Evolutionary conservation across 2,329 filamentous ascomycete genomes (phyloP).

Genomic region (Zalaria obscura): DNA sequence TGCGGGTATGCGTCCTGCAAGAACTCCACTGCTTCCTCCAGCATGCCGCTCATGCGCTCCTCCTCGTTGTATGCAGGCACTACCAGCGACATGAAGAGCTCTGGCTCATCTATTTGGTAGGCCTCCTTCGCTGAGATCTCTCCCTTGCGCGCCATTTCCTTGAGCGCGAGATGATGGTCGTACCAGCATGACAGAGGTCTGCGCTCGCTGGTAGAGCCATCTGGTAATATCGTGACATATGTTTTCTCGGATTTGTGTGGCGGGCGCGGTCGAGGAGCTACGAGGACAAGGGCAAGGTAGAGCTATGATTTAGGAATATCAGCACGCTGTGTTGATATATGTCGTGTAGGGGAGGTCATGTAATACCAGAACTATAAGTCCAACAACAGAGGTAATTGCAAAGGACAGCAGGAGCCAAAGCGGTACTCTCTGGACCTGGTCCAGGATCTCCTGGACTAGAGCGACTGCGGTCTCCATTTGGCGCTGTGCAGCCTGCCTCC

Average conservation of each 20-base stretch:
- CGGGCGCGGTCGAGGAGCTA: conserved; percentile 63
- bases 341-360: not conserved
- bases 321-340: not conserved
- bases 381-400: conserved; percentile 11
- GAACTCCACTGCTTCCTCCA: conserved; percentile 82
- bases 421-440: conserved; percentile 11
- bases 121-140: conserved; percentile 25
- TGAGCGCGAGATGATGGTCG: conserved; percentile 54
- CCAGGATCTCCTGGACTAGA: conserved; percentile 6
- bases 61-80: conserved; percentile 95
- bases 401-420: conserved; percentile 11
- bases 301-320: conserved; percentile 3
- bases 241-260: conserved; percentile 68
- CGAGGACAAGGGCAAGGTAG: conserved; percentile 44
- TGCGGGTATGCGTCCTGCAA: conserved; percentile 56
- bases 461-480: not conserved
- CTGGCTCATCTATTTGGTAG: conserved; percentile 54
- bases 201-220: conserved; percentile 41
- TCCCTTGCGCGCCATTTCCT: conserved; percentile 26
- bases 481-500: too few species aligned
- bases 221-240: conserved; percentile 60
- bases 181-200: conserved; percentile 73
- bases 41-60: conserved; percentile 64
- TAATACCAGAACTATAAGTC: conserved; percentile 14
- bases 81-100: conserved; percentile 80